Percentiles rank a stretch among this genome's conserved stretches.
phyloP scores from a whole-genome alignment of 2,329 filamentous ascomycete species.

The Dothiorella sarmentorum region DNA sequence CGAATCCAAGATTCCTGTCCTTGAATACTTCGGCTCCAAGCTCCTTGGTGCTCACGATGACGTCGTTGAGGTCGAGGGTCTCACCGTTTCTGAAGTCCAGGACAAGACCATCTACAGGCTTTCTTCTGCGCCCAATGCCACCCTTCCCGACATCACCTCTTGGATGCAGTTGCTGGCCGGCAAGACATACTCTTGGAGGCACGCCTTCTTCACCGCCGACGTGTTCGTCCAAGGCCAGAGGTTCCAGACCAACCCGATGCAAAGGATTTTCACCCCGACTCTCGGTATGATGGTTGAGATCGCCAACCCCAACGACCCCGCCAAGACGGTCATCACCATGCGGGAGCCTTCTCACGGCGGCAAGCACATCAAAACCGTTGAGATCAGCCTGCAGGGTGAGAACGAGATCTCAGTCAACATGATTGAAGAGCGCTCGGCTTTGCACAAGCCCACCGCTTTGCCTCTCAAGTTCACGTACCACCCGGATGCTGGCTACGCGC shows the following conservation, averaged over 20 bases:
- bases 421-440: constrained; percentile 87
- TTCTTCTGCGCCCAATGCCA: constrained; percentile 67
- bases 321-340: constrained; percentile 80
- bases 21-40: constrained; percentile 95
- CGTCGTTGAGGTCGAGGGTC: constrained; percentile 68
- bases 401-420: constrained; percentile 84
- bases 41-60: constrained; percentile 69
- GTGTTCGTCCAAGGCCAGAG: constrained; percentile 93
- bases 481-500: constrained; percentile 94
- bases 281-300: constrained; percentile 90
- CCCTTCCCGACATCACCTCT: constrained; percentile 72
- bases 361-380: constrained; percentile 83
- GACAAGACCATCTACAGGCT: constrained; percentile 82
- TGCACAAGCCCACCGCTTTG: constrained; percentile 76
- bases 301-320: constrained; percentile 71
- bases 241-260: constrained; percentile 95
- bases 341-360: constrained; percentile 83
- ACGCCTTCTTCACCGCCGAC: constrained; percentile 90
- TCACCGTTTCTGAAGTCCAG: constrained; percentile 76
- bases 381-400: constrained; percentile 71
- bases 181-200: constrained; percentile 82
- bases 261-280: constrained; percentile 81
- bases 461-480: constrained; percentile 89
- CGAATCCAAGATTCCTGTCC: constrained; percentile 69
- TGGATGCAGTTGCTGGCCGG: constrained; percentile 91